These are phyloP conservation scores for Leccinum holopus DNA, from an alignment of 1,284 basidiomycete species.

Conservation along the genomic window DNA sequence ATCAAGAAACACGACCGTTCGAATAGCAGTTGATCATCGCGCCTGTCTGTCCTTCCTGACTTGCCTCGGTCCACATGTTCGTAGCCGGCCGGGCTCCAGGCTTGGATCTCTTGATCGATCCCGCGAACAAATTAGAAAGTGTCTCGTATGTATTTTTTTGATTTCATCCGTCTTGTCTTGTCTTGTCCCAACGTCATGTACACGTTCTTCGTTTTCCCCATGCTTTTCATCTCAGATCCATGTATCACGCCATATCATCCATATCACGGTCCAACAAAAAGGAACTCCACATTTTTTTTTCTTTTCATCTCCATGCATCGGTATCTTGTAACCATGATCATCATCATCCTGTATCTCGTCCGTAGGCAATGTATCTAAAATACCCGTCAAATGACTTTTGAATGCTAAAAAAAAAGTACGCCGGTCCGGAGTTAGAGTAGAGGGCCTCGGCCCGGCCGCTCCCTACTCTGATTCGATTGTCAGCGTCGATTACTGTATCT, in stretches of 20 bases:
- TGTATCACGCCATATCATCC: background rate
- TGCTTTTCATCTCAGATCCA: background rate
- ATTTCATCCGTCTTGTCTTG: background rate
- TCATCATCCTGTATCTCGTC: constrained; percentile 3
- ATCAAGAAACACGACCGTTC: constrained; percentile 27
- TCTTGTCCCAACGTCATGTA: background rate
- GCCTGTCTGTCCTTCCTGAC: background rate
- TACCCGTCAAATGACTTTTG: background rate
- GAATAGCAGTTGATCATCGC: constrained; percentile 15
- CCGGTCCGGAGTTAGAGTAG: background rate
- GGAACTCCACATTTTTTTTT: background rate
- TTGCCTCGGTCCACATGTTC: background rate
- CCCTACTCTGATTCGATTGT: background rate
- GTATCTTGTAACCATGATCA: background rate
- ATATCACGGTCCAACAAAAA: background rate
- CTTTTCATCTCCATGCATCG: background rate
- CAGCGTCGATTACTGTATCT: background rate
- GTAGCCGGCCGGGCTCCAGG: background rate
- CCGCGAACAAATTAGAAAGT: background rate
- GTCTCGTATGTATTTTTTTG: constrained; percentile 3
- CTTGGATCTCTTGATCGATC: background rate
- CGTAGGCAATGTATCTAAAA: background rate
- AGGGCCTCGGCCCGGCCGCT: background rate
- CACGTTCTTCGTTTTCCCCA: background rate
- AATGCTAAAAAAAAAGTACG: background rate